Evolutionary conservation across 1,284 basidiomycete species (phyloP).

Genomic region (Paramarasmius palmivorus): DNA sequence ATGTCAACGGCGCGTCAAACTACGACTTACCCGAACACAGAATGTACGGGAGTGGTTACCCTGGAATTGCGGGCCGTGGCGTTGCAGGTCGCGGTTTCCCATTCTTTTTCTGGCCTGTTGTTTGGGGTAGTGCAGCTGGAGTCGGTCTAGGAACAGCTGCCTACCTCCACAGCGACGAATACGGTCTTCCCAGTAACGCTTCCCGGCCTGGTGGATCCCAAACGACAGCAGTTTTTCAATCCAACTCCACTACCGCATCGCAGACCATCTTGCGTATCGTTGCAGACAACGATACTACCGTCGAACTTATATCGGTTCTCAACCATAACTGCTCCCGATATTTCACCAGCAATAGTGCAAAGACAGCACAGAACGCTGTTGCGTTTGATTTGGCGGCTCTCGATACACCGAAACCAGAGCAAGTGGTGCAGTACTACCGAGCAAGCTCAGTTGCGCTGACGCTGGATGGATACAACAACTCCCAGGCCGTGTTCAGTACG

Average conservation of each 20-base stretch:
- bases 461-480: constrained; percentile 66
- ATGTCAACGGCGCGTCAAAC: not conserved
- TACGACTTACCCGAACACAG: constrained; percentile 26
- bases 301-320: constrained; percentile 48
- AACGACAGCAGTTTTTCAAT: constrained; percentile 48
- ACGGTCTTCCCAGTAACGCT: constrained; percentile 49
- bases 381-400: constrained; percentile 12
- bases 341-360: not conserved
- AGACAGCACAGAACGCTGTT: not conserved
- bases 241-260: constrained; percentile 30
- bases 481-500: constrained; percentile 33
- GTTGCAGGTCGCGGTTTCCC: constrained; percentile 50
- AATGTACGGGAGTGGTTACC: constrained; percentile 62
- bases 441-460: constrained; percentile 53
- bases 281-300: constrained; percentile 56
- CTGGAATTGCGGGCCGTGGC: constrained; percentile 41
- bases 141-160: constrained; percentile 25
- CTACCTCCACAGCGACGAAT: constrained; percentile 53
- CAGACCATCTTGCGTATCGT: constrained; percentile 56
- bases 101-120: constrained; percentile 59
- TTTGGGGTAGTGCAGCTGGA: constrained; percentile 44
- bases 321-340: constrained; percentile 41
- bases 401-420: constrained; percentile 45
- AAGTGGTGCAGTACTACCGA: constrained; percentile 59
- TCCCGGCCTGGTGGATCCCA: constrained; percentile 60